Base-by-base conservation (phyloP, 768 basidiomycete species). In the Collybia sordida region DNA sequence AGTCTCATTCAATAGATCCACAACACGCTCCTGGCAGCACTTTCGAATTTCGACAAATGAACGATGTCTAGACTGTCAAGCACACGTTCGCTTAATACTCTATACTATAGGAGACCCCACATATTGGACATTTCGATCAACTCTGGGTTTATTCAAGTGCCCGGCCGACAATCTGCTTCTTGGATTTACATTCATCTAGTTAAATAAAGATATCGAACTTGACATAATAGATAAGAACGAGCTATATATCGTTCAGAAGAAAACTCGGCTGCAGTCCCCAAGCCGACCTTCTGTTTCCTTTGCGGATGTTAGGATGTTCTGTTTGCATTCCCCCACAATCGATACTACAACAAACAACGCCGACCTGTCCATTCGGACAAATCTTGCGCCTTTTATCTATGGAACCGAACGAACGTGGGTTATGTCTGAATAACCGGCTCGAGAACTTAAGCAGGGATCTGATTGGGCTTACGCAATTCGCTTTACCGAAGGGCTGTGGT, bases 351-450 rank as follows among this genome's bases (percentile, higher is more conserved):
- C 54, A 45, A 45, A 48, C 37, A 48, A 51, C 25, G 17, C 5
- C 11, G 22, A 12, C 25, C 42, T 56, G 55, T 57, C 55, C 51
- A 59, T 56, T 49, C 53, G 23, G 49, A 19, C 39, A 23, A 46
- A 49, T 49, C 50, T 17, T 18, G 18, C 50, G 46, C 17, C 38
- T 22, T 50, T 23, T 35, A 28, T 25, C 21, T 48, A 25, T 17
- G 34, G 23, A 49, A 55, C 50, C 53, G 45, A 24, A 42, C 18
- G 6, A 17, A 15, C 11, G 23, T 44, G 44, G 27, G 38, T 38
- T 42, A 45, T 39, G 19, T 14, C 47, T 49, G 45, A 47, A 50
- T 49, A 25, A 47, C 59, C 57, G 59, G 59, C 37, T 53, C 47
- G 54, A 56, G 54, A 42, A 36, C 24, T 49, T 34, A 35, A 28